phyloP scores from a whole-genome alignment of 1,284 basidiomycete species.

The Bondarzewia mesenterica region DNA sequence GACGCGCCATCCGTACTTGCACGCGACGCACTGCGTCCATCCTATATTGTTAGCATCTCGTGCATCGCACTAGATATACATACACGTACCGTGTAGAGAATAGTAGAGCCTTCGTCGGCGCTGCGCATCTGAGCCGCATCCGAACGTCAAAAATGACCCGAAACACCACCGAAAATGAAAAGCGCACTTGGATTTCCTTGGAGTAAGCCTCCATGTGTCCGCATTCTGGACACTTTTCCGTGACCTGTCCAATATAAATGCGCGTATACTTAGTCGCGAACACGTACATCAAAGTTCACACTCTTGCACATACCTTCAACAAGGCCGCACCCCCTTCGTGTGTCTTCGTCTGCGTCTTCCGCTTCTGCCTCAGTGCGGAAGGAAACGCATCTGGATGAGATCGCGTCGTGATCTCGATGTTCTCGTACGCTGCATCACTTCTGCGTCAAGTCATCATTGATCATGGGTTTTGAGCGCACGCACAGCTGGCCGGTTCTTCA shows the following conservation, averaged over 20 bases:
- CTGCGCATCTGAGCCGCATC: slow-evolving; percentile 62
- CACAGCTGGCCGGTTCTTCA: slow-evolving; percentile 82
- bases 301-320: slow-evolving; percentile 46
- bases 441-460: no score
- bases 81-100: slow-evolving; percentile 63
- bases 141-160: slow-evolving; percentile 9
- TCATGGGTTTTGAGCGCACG: slow-evolving; percentile 23
- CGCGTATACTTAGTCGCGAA: background rate
- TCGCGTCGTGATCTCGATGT: slow-evolving; percentile 82
- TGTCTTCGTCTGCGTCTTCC: slow-evolving; percentile 84
- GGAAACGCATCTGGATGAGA: slow-evolving; percentile 95
- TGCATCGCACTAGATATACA: slow-evolving; percentile 1
- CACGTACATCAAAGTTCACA: background rate
- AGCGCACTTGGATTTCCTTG: slow-evolving; percentile 68
- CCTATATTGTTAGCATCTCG: background rate
- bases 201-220: slow-evolving; percentile 76
- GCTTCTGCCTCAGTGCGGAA: slow-evolving; percentile 78
- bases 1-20: slow-evolving; percentile 71
- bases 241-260: slow-evolving; percentile 47
- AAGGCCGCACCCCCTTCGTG: slow-evolving; percentile 72
- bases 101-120: slow-evolving; percentile 87
- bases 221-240: slow-evolving; percentile 90
- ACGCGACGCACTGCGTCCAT: slow-evolving; percentile 49
- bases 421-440: slow-evolving; percentile 76
- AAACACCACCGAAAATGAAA: background rate